Percentiles rank a stretch among this genome's conserved stretches.
phyloP scores from a whole-genome alignment of 2,329 filamentous ascomycete species.

The Penicillium palitans region DNA sequence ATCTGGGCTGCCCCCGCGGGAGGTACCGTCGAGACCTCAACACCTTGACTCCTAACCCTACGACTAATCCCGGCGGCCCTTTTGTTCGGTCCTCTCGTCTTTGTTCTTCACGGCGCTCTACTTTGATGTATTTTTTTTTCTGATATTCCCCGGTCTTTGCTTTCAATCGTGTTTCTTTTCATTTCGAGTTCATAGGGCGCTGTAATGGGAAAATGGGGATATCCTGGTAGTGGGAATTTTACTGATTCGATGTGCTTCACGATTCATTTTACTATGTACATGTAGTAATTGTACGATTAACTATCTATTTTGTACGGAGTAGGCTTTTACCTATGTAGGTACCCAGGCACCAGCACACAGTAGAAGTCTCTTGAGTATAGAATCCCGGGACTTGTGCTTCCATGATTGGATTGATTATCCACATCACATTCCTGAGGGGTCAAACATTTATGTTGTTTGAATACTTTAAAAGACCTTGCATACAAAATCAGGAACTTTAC shows the following conservation, averaged over 20 bases:
- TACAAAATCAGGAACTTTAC: not conserved
- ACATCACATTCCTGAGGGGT: conserved; percentile 2
- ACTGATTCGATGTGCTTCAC: conserved; percentile 16
- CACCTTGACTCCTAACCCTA: conserved; percentile 1
- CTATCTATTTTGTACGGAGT: not conserved
- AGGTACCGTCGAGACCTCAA: not conserved
- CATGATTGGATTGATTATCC: not conserved
- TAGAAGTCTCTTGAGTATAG: not conserved
- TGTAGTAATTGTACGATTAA: not conserved
- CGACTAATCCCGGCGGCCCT: not conserved
- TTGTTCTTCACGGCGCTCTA: conserved; percentile 29
- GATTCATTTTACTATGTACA: not conserved
- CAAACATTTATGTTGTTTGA: not conserved
- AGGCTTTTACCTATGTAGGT: too few species aligned
- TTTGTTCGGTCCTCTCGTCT: conserved; percentile 7
- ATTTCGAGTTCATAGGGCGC: conserved; percentile 38
- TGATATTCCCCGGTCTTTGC: conserved; percentile 29
- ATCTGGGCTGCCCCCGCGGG: conserved; percentile 4
- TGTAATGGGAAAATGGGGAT: conserved; percentile 43
- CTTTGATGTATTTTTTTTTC: conserved; percentile 28
- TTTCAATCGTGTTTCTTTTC: conserved; percentile 17
- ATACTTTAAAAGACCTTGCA: not conserved
- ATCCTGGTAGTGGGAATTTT: conserved; percentile 38
- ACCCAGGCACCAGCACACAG: too few species aligned
- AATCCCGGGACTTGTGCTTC: not conserved